Percentiles rank a stretch among this genome's conserved stretches.
phyloP scores from a whole-genome alignment of 805 yeast species.

The Saccharomyces cerevisiae region DNA sequence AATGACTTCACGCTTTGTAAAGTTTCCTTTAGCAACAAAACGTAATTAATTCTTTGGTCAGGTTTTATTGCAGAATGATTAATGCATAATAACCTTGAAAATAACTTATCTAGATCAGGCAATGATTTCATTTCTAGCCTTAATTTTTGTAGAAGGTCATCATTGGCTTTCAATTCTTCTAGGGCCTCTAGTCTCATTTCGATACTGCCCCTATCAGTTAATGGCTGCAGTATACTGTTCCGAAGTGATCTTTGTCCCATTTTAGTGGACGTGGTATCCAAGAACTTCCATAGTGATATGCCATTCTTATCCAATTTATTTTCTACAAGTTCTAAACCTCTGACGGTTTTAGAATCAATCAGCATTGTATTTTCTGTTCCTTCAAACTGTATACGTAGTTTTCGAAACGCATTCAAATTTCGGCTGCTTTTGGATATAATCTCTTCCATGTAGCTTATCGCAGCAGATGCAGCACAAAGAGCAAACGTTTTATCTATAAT shows the following conservation, averaged over 20 bases:
- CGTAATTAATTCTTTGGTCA: slow-evolving; percentile 35
- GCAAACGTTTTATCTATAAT: slow-evolving; percentile 28
- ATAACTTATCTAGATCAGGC: slow-evolving; percentile 37
- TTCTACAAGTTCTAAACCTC: slow-evolving; percentile 34
- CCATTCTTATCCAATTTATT: slow-evolving; percentile 28
- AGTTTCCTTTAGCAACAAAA: slow-evolving; percentile 35
- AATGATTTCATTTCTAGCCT: slow-evolving; percentile 20
- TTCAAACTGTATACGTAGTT: slow-evolving; percentile 32
- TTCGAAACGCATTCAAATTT: slow-evolving; percentile 17
- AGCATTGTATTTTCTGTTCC: slow-evolving; percentile 36
- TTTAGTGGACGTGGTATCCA: slow-evolving; percentile 36
- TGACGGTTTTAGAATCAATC: slow-evolving; percentile 35
- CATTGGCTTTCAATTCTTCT: slow-evolving; percentile 27
- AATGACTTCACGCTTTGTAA: slow-evolving; percentile 8
- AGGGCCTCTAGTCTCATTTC: slow-evolving; percentile 33
- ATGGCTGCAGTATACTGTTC: slow-evolving; percentile 40
- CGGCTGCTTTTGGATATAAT: slow-evolving; percentile 7
- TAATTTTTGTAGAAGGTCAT: slow-evolving; percentile 9
- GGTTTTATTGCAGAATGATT: slow-evolving; percentile 20
- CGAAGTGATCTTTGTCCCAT: slow-evolving; percentile 40
- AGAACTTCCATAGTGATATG: slow-evolving; percentile 30
- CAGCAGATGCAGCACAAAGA: slow-evolving; percentile 31
- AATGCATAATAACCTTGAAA: slow-evolving; percentile 31
- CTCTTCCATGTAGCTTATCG: slow-evolving; percentile 20
- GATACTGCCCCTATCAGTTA: slow-evolving; percentile 34